Evolutionary conservation across 768 basidiomycete genomes (phyloP).

Genomic region (Amanita rubescens): DNA sequence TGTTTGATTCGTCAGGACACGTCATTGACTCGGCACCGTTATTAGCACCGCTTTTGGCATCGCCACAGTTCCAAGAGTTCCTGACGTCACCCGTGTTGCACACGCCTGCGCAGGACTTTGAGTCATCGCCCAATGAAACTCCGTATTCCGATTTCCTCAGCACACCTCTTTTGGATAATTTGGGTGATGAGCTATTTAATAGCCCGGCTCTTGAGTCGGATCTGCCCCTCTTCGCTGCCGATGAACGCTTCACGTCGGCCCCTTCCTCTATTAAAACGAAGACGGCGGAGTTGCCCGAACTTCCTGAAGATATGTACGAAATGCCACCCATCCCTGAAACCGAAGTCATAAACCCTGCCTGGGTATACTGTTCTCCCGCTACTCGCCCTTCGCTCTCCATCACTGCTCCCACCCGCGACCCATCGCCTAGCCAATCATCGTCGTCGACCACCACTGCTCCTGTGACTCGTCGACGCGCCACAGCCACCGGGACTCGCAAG

Average conservation of each 20-base stretch:
- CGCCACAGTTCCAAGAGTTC: slow-evolving; percentile 19
- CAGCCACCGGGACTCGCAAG: slow-evolving; percentile 63
- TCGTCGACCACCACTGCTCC: slow-evolving; percentile 6
- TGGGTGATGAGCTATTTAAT: slow-evolving; percentile 19
- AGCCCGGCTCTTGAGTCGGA: slow-evolving; percentile 19
- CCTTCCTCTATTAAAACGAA: slow-evolving; percentile 1
- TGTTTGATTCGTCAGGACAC: slow-evolving; percentile 12
- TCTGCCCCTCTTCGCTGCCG: slow-evolving; percentile 18
- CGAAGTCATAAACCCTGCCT: slow-evolving; percentile 22
- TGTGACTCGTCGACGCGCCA: slow-evolving; percentile 19
- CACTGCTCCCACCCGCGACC: slow-evolving; percentile 6
- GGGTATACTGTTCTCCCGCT: slow-evolving; percentile 23
- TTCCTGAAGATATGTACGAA: slow-evolving; percentile 25
- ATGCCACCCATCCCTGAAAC: slow-evolving; percentile 38
- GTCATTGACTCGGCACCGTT: slow-evolving; percentile 10
- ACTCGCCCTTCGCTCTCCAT: slow-evolving; percentile 11
- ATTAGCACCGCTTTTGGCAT: too few species aligned
- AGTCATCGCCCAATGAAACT: slow-evolving; percentile 28
- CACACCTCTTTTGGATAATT: slow-evolving; percentile 26
- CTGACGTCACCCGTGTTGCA: slow-evolving; percentile 22
- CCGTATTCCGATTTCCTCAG: slow-evolving; percentile 29
- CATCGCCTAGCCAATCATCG: slow-evolving; percentile 5
- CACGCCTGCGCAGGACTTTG: slow-evolving; percentile 23
- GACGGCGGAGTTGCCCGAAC: slow-evolving; percentile 23
- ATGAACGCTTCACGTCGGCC: not conserved